A percentile compares a stretch with the other conserved stretches of the same genome.
Conservation (phyloP, 1,284 basidiomycete genomes). For the Tilletia caries region DNA sequence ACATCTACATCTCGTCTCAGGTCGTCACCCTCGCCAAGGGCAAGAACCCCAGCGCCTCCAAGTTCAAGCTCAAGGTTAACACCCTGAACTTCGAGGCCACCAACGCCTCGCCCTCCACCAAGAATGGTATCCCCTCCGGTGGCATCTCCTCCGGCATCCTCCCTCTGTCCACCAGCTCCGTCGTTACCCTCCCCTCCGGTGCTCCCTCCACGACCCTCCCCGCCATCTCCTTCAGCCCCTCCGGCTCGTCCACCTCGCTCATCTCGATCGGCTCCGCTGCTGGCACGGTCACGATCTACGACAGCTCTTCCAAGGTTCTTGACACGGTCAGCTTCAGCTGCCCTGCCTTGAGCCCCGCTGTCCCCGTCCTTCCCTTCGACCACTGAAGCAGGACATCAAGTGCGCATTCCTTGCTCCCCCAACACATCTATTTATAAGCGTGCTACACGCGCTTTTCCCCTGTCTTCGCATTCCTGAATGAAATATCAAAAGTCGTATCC, state of each 20-base stretch:
- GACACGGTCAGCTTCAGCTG: conserved; percentile 1
- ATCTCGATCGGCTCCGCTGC: conserved; percentile 12
- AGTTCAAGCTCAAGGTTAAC: conserved; percentile 3
- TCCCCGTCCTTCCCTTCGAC: conserved; percentile 12
- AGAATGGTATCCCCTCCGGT: conserved; percentile 10
- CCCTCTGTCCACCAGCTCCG: conserved; percentile 9
- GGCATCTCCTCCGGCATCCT: conserved; percentile 2
- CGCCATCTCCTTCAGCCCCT: conserved; percentile 13
- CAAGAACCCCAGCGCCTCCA: not conserved
- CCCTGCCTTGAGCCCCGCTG: conserved; percentile 5
- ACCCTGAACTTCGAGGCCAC: conserved; percentile 1
- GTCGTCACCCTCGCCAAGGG: conserved; percentile 10
- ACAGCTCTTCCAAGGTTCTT: not conserved
- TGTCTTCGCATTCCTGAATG: too few relatives aligned
- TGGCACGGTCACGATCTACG: conserved; percentile 6
- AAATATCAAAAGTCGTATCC: too few relatives aligned
- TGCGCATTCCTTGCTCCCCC: not conserved
- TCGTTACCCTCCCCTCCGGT: conserved; percentile 11
- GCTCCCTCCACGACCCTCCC: not conserved
- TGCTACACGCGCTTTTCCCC: too few relatives aligned
- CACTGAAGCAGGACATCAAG: not conserved
- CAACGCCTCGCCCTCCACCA: conserved; percentile 13
- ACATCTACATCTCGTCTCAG: conserved; percentile 9
- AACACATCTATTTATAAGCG: not conserved
- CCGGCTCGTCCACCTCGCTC: not conserved